Evolutionary conservation across 805 yeast species (phyloP).

Genomic region (Metschnikowia drakensbergensis): DNA sequence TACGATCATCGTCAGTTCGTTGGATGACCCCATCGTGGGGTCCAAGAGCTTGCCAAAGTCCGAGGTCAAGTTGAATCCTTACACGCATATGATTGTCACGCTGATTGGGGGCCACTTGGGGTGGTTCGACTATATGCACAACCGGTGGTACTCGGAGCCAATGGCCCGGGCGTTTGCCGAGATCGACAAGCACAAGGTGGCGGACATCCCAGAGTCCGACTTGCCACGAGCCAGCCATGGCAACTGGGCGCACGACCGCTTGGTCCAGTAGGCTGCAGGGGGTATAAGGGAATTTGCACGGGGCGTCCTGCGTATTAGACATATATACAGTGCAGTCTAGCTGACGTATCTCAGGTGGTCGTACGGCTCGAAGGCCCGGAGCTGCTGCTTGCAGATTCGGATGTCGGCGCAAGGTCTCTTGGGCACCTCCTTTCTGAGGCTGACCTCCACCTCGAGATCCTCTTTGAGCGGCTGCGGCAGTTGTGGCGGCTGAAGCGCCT

Average conservation of each 20-base stretch:
- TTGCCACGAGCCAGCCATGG: conserved; percentile 30
- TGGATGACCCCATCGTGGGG: conserved; percentile 65
- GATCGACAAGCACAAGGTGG: conserved; percentile 27
- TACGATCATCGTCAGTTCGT: conserved; percentile 52
- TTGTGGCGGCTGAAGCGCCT: background rate
- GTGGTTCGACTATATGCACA: conserved; percentile 34
- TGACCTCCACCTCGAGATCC: background rate
- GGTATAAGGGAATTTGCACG: background rate
- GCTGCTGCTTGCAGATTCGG: conserved; percentile 1
- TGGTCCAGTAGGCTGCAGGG: conserved; percentile 12
- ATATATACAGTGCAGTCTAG: background rate
- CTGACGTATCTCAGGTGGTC: conserved; percentile 3
- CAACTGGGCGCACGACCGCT: conserved; percentile 35
- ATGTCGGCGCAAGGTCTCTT: background rate
- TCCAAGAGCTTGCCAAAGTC: conserved; percentile 48
- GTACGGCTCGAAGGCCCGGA: background rate
- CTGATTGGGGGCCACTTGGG: conserved; percentile 73
- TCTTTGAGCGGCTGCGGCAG: background rate
- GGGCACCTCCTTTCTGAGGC: background rate
- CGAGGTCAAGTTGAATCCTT: conserved; percentile 55
- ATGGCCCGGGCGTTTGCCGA: conserved; percentile 32
- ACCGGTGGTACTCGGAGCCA: conserved; percentile 40
- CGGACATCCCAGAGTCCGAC: conserved; percentile 6
- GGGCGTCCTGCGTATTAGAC: background rate
- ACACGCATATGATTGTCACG: conserved; percentile 51